Evolutionary conservation across 345 rosid species (phyloP).

Genomic region (Dipteronia dyeriana): DNA sequence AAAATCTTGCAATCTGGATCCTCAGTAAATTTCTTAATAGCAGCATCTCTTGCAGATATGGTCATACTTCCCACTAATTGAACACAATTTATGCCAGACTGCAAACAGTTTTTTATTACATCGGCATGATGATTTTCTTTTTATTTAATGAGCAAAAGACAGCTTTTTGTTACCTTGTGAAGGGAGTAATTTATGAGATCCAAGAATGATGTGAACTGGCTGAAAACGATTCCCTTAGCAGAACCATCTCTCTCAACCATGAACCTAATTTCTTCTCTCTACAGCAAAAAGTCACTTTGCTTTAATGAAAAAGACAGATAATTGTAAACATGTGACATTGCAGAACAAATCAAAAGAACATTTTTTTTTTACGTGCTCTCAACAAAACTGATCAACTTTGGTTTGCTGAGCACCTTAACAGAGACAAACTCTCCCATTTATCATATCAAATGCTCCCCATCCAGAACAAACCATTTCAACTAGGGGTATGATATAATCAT

Average conservation of each 20-base stretch:
- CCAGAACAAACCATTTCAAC: not conserved
- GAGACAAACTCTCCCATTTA: not conserved
- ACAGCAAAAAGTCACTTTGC: conserved; percentile 25
- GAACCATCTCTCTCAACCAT: conserved; percentile 99
- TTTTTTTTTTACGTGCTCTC: no score
- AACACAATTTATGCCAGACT: conserved; percentile 83
- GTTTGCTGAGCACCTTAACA: not conserved
- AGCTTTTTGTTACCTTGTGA: conserved; percentile 53
- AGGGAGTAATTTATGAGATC: conserved; percentile 88
- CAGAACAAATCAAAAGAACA: not conserved
- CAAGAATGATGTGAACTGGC: conserved; percentile 96
- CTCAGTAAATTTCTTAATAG: conserved; percentile 78
- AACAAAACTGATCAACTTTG: not conserved
- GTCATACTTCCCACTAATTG: conserved; percentile 94
- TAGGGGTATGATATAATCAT: not conserved
- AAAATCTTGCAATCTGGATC: conserved; percentile 91
- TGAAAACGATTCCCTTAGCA: conserved; percentile 95
- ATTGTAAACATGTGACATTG: not conserved
- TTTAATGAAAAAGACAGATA: not conserved
- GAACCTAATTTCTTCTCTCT: conserved; percentile 95
- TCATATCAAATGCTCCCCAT: not conserved
- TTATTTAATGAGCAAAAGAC: not conserved
- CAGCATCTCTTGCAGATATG: conserved; percentile 72
- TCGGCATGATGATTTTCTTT: conserved; percentile 8
- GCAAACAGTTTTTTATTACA: conserved; percentile 24